Evolutionary conservation across 176 grass and related monocot species (phyloP).

Genomic region (Canna indica): DNA sequence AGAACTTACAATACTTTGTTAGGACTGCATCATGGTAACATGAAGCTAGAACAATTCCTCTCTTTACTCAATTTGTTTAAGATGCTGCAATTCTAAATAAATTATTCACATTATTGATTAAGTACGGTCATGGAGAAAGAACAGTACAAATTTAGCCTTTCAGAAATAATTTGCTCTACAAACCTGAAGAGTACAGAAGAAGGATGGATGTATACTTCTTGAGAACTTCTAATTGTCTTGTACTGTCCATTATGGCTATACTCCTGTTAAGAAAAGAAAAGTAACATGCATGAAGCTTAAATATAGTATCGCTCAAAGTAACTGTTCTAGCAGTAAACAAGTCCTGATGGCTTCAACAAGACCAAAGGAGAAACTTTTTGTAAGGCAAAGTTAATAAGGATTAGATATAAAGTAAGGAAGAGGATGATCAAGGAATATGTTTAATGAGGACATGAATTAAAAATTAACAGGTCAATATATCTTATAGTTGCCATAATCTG

Average conservation of each 20-base stretch:
- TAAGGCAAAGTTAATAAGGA: too few relatives aligned
- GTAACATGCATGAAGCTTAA: not conserved
- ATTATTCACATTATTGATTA: too few relatives aligned
- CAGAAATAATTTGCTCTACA: constrained; percentile 2
- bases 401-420: too few relatives aligned
- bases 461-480: too few relatives aligned
- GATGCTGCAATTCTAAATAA: not conserved
- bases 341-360: not conserved
- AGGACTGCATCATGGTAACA: too few relatives aligned
- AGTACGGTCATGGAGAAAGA: not conserved
- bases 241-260: constrained; percentile 87
- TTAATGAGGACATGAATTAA: too few relatives aligned
- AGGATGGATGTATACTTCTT: constrained; percentile 98
- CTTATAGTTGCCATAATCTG: too few relatives aligned
- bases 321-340: not conserved
- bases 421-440: too few relatives aligned
- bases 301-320: not conserved
- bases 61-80: too few relatives aligned
- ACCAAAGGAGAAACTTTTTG: not conserved
- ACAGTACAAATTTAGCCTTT: not conserved
- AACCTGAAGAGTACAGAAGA: constrained; percentile 96
- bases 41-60: too few relatives aligned
- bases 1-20: too few relatives aligned
- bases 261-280: constrained; percentile 36
- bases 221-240: constrained; percentile 76